Base-by-base conservation (phyloP, 148 eudicot species). In the Nepenthes gracilis region DNA sequence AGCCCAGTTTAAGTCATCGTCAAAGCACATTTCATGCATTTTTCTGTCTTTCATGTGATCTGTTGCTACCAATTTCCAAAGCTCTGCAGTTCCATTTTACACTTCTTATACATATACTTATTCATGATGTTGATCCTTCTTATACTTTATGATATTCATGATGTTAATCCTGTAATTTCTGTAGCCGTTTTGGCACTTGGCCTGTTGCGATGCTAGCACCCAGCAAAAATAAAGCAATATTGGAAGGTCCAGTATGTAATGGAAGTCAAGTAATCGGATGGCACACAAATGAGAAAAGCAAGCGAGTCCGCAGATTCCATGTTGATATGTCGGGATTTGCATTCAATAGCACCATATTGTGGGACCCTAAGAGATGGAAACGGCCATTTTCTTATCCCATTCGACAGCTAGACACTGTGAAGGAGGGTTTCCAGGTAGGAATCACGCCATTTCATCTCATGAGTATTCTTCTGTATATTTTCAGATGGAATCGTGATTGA, bases 291-390 rank as follows among this genome's bases (percentile, higher is more conserved):
- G 95, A 93, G 83, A 93, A 93, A 79, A 93, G 98, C 70, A 86
- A 82, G 72, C 80, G 80, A 61, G 81, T 93, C 9, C 88, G 96
- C 37, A 84, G 98, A 76, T 93, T 93, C 75, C 96, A 93, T 73
- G 96, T 88, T 64, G 96, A 93, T 60, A 88, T 93, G 96, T 88
- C 98, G 4, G 98, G 98, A 62, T 93, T 93, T 75, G 98, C 98
- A 62, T 93, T 93, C 78, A 93, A 93, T 67, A 93, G 98, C 73
- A 86, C 91, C 72, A 86, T 93, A 60, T 70, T 93, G 69, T 93
- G 98, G 98, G 96, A 88, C 72, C 87, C 91, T 36, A 88, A 81
- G 76, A 80, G 89, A 69, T 93, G 98, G 96, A 74, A 66, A 36
- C 86, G 91, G 40, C 85, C 87, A 64, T 84, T 74, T 72, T 65